Conservation (phyloP, 164 flowering plant species). For the grape (Vitis vinifera) region ASM3070453v1 NC_081819.1:17436501-17437000, state of each 20-base stretch:
- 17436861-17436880: constrained; percentile 87
- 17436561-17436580: neutral
- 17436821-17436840: constrained; percentile 80
- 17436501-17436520: no score
- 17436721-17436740: no score
- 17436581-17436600: neutral
- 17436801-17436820: constrained; percentile 73
- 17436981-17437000: neutral
- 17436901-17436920: constrained; percentile 42
- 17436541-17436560: neutral
- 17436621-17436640: constrained; percentile 75
- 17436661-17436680: constrained; percentile 31
- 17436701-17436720: no score
- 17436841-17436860: constrained; percentile 92
- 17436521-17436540: no score
- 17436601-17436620: constrained; percentile 75
- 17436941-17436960: neutral
- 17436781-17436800: constrained; percentile 95
- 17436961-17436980: neutral
- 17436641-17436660: constrained; percentile 79
- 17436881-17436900: constrained; percentile 79
- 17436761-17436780: constrained; percentile 40
- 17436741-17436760: neutral
- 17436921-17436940: neutral
- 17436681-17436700: no score